Evolutionary conservation across 2,329 filamentous ascomycete species (phyloP).

Genomic region (Ascosphaera aggregata): DNA sequence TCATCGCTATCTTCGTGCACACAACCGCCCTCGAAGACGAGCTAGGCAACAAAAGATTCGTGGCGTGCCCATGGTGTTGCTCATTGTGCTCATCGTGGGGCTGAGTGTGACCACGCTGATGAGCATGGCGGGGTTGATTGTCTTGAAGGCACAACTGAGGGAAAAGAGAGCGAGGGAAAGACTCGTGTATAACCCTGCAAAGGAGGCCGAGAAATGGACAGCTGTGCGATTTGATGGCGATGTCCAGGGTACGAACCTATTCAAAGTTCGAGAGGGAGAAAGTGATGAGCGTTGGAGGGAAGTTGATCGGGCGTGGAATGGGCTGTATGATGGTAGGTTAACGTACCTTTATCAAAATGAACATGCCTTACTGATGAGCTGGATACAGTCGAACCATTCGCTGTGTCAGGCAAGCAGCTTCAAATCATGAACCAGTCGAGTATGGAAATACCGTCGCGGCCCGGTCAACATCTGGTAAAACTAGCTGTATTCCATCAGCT

Average conservation of each 20-base stretch:
- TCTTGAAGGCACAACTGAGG: background rate
- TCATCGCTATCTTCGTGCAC: too few species aligned
- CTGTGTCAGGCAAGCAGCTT: constrained; percentile 3
- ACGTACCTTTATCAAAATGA: background rate
- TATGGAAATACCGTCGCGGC: constrained; percentile 4
- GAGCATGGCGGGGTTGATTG: background rate
- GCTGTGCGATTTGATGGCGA: constrained; percentile 4
- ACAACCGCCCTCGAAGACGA: too few species aligned
- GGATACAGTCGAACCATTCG: constrained; percentile 3
- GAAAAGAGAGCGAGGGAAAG: background rate
- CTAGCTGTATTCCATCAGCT: constrained; percentile 8
- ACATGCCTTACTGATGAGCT: background rate
- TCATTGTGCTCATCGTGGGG: background rate
- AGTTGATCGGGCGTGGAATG: constrained; percentile 4
- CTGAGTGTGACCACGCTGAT: background rate
- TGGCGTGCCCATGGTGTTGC: too few species aligned
- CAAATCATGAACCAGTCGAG: constrained; percentile 4
- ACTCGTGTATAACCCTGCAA: constrained; percentile 2
- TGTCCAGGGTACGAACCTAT: constrained; percentile 3
- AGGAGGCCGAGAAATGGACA: background rate
- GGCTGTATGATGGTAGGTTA: constrained; percentile 4
- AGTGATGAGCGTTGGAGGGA: background rate
- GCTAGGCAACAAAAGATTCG: too few species aligned
- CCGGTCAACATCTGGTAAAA: constrained; percentile 4
- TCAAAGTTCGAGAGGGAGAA: constrained; percentile 3